Conservation (phyloP, 768 basidiomycete species). For the Amanita exitialis region DNA sequence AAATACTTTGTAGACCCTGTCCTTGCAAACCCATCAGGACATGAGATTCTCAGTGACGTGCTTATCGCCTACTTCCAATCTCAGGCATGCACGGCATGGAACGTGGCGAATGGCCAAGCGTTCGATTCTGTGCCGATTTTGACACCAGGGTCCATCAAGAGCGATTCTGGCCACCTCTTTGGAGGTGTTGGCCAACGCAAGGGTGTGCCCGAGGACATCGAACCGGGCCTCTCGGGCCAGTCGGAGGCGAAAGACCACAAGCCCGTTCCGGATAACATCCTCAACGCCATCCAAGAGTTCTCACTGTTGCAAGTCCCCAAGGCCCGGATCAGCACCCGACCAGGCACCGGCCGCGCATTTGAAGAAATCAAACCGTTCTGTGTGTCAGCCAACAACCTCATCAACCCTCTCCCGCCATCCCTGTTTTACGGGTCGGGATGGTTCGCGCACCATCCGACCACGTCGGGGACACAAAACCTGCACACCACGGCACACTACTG, state of each 20-base stretch:
- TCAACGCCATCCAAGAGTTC: slow-evolving; percentile 21
- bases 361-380: slow-evolving; percentile 89
- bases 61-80: slow-evolving; percentile 84
- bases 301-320: slow-evolving; percentile 52
- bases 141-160: slow-evolving; percentile 17
- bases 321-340: slow-evolving; percentile 60
- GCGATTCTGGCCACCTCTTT: slow-evolving; percentile 57
- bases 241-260: slow-evolving; percentile 16
- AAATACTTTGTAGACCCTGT: slow-evolving; percentile 78
- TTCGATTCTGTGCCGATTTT: slow-evolving; percentile 46
- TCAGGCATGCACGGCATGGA: slow-evolving; percentile 85
- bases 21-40: slow-evolving; percentile 72
- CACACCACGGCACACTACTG: slow-evolving; percentile 79
- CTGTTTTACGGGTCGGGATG: slow-evolving; percentile 93
- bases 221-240: slow-evolving; percentile 4
- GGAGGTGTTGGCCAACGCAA: slow-evolving; percentile 81
- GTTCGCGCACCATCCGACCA: slow-evolving; percentile 66
- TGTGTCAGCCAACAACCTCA: slow-evolving; percentile 93
- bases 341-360: slow-evolving; percentile 30
- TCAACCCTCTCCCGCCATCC: slow-evolving; percentile 93
- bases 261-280: slow-evolving; percentile 11
- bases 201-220: slow-evolving; percentile 41
- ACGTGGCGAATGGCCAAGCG: slow-evolving; percentile 53
- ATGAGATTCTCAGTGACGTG: slow-evolving; percentile 85
- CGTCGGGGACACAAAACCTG: slow-evolving; percentile 21